Percentiles rank a stretch among this genome's conserved stretches.
Evolutionary conservation across 352 stramenopile genomes (phyloP).

Genomic region (Phytophthora sansomeana): DNA sequence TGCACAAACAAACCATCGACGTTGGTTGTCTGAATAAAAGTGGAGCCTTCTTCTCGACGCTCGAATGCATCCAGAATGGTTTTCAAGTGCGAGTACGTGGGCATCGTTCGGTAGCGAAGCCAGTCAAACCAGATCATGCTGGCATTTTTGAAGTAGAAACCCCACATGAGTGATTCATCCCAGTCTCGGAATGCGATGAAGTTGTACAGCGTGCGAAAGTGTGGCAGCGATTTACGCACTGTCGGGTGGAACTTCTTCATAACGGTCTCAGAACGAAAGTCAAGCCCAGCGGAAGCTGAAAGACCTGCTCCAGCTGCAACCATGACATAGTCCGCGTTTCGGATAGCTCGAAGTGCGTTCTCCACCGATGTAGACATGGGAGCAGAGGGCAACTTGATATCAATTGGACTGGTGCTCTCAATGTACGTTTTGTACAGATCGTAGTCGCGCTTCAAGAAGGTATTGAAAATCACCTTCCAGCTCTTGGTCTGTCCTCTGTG

Average conservation of each 20-base stretch:
- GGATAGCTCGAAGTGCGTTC: slow-evolving; percentile 41
- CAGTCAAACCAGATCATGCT: slow-evolving; percentile 64
- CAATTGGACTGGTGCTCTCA: slow-evolving; percentile 26
- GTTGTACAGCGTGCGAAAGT: slow-evolving; percentile 64
- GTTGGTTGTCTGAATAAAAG: slow-evolving; percentile 75
- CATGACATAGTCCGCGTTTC: slow-evolving; percentile 66
- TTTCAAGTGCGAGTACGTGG: slow-evolving; percentile 62
- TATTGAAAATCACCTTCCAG: slow-evolving; percentile 80
- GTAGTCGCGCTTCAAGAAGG: slow-evolving; percentile 65
- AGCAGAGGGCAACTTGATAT: slow-evolving; percentile 28
- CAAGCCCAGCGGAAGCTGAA: slow-evolving; percentile 69
- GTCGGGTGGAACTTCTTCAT: slow-evolving; percentile 69
- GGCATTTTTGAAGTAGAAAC: slow-evolving; percentile 72
- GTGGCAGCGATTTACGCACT: slow-evolving; percentile 52
- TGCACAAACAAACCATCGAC: slow-evolving; percentile 81
- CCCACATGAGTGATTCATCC: slow-evolving; percentile 56
- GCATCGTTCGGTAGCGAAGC: slow-evolving; percentile 51
- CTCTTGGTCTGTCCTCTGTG: slow-evolving; percentile 36
- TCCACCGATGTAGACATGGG: slow-evolving; percentile 35
- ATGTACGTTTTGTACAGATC: slow-evolving; percentile 57
- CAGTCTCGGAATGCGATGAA: slow-evolving; percentile 63
- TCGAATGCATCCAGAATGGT: slow-evolving; percentile 53
- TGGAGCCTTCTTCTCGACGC: slow-evolving; percentile 29
- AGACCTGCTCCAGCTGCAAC: slow-evolving; percentile 70
- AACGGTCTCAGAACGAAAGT: slow-evolving; percentile 71